These are phyloP conservation scores for Barbarea vulgaris DNA, from an alignment of 345 rosid genomes.

Conservation along the genomic window DNA sequence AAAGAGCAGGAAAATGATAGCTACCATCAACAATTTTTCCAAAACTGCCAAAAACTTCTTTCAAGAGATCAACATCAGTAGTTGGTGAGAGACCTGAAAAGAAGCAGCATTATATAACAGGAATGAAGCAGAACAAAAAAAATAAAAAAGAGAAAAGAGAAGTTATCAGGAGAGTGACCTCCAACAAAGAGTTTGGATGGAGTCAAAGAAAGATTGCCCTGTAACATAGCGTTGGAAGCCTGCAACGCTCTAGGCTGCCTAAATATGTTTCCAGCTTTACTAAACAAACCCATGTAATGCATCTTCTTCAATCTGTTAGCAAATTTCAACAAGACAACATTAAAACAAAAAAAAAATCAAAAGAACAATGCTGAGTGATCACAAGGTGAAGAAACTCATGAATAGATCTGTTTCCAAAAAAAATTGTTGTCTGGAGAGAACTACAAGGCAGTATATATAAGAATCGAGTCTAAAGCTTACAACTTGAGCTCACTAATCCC, in stretches of 20 bases:
- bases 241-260: slow-evolving; percentile 42
- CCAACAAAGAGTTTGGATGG: slow-evolving; percentile 43
- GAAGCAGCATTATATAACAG: neutral
- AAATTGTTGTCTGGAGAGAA: neutral
- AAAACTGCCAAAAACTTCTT: slow-evolving; percentile 37
- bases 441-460: neutral
- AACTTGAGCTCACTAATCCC: slow-evolving; percentile 6
- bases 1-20: neutral
- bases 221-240: slow-evolving; percentile 36
- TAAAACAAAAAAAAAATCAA: neutral
- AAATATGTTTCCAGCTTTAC: slow-evolving; percentile 43
- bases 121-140: slow-evolving; percentile 11
- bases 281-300: slow-evolving; percentile 44
- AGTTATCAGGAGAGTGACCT: slow-evolving; percentile 2
- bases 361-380: slow-evolving; percentile 8
- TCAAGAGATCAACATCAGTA: slow-evolving; percentile 30
- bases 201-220: slow-evolving; percentile 41
- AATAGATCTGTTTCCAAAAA: neutral
- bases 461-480: slow-evolving; percentile 27
- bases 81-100: slow-evolving; percentile 34
- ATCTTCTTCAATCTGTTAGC: slow-evolving; percentile 32
- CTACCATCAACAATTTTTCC: slow-evolving; percentile 43
- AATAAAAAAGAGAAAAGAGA: neutral
- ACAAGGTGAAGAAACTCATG: slow-evolving; percentile 13
- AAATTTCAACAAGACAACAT: neutral